Evolutionary conservation across 2,329 filamentous ascomycete genomes (phyloP).

Genomic region (Aureobasidium sp.): DNA sequence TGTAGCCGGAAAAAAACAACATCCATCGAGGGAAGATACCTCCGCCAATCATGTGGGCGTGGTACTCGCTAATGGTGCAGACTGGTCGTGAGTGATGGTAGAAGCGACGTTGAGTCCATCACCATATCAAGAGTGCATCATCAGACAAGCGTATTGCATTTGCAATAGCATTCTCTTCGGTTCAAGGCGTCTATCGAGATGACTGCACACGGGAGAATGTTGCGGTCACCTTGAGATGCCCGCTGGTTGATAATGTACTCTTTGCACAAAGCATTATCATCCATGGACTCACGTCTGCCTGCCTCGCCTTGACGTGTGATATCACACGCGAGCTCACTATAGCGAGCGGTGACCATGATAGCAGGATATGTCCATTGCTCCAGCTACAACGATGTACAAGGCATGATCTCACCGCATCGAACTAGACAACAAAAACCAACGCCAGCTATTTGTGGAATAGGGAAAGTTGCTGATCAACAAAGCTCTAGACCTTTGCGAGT

Average conservation of each 20-base stretch:
- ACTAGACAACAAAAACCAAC: too few species aligned
- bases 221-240: too few species aligned
- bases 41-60: constrained; percentile 95
- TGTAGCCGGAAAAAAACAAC: constrained; percentile 39
- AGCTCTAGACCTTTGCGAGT: background rate
- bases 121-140: too few species aligned
- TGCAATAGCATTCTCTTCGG: too few species aligned
- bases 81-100: constrained; percentile 31
- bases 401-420: background rate
- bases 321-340: background rate
- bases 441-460: background rate
- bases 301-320: too few species aligned
- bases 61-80: constrained; percentile 85
- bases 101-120: too few species aligned
- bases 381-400: background rate
- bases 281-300: too few species aligned
- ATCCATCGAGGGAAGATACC: constrained; percentile 86
- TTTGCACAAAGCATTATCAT: too few species aligned
- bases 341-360: background rate
- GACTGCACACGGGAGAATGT: too few species aligned
- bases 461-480: background rate
- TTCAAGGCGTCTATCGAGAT: too few species aligned
- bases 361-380: background rate
- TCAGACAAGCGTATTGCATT: too few species aligned
- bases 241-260: background rate